Evolutionary conservation across 169 alveolate species (phyloP).

Genomic region (Eimeria praecox): DNA sequence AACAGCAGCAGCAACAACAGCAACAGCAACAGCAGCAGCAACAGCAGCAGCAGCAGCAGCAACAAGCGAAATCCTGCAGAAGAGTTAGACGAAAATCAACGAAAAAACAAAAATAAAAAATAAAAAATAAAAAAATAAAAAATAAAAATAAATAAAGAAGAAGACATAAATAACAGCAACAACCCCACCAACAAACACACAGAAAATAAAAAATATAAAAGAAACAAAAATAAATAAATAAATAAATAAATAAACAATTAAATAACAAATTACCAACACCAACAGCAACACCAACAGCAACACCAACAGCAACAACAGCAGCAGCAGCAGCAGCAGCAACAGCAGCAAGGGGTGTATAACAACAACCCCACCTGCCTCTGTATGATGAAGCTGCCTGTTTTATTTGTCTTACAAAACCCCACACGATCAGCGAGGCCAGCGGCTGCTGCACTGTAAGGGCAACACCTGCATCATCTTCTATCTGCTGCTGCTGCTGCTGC

Average conservation of each 20-base stretch:
- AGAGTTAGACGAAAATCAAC: background rate
- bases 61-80: too few species aligned
- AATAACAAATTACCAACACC: background rate
- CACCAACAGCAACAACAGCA: background rate
- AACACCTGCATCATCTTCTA: background rate
- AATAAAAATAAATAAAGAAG: background rate
- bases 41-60: background rate
- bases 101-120: background rate
- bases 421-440: background rate
- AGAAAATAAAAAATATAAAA: background rate
- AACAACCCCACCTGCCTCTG: slow-evolving; percentile 7
- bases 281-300: background rate
- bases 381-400: background rate
- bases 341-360: background rate
- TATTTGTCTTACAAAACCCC: background rate
- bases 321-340: background rate
- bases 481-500: slow-evolving; percentile 22
- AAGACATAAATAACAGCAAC: too few species aligned
- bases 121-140: background rate
- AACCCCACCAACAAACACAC: background rate
- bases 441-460: slow-evolving; percentile 24
- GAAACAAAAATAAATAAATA: background rate
- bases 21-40: background rate
- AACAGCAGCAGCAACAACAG: background rate
- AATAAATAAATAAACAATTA: background rate